phyloP scores from a whole-genome alignment of 2,329 filamentous ascomycete species.

The Coniella vitis region DNA sequence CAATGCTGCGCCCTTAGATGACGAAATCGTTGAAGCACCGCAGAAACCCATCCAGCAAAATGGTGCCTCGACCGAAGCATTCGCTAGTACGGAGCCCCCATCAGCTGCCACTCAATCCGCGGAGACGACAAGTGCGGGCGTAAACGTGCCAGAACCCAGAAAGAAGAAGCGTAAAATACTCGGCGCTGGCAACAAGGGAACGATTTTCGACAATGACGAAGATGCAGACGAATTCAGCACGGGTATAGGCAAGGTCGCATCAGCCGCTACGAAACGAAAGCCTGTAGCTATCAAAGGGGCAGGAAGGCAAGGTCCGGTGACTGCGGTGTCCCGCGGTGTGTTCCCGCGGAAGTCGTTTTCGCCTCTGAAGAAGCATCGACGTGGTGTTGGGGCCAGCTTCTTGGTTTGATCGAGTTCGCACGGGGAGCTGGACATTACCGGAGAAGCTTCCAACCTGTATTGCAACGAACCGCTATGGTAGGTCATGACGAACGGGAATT shows the following conservation, averaged over 20 bases:
- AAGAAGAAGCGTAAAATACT: slow-evolving; percentile 71
- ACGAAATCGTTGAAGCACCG: slow-evolving; percentile 30
- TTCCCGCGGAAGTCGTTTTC: slow-evolving; percentile 56
- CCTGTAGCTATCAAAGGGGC: slow-evolving; percentile 17
- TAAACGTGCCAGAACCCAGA: slow-evolving; percentile 33
- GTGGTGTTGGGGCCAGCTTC: slow-evolving; percentile 56
- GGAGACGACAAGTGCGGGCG: slow-evolving; percentile 5
- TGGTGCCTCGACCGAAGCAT: slow-evolving; percentile 22
- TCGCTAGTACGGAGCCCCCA: slow-evolving; percentile 21
- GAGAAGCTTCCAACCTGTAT: too few relatives aligned
- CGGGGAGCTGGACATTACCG: background rate
- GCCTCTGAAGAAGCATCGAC: slow-evolving; percentile 63
- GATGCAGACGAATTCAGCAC: slow-evolving; percentile 45
- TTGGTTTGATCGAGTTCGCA: slow-evolving; percentile 32
- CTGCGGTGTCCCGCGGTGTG: slow-evolving; percentile 32
- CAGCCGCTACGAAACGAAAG: slow-evolving; percentile 18
- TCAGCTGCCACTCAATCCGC: slow-evolving; percentile 8
- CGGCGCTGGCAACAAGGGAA: slow-evolving; percentile 55
- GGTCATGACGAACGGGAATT: background rate
- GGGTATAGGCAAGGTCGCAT: slow-evolving; percentile 7
- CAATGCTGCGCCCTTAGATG: slow-evolving; percentile 25
- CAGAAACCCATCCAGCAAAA: slow-evolving; percentile 27
- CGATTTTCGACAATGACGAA: slow-evolving; percentile 61
- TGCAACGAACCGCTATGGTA: background rate
- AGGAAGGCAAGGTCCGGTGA: slow-evolving; percentile 10